Conservation (phyloP, 345 rosid genomes). For the Brassica incana region DNA sequence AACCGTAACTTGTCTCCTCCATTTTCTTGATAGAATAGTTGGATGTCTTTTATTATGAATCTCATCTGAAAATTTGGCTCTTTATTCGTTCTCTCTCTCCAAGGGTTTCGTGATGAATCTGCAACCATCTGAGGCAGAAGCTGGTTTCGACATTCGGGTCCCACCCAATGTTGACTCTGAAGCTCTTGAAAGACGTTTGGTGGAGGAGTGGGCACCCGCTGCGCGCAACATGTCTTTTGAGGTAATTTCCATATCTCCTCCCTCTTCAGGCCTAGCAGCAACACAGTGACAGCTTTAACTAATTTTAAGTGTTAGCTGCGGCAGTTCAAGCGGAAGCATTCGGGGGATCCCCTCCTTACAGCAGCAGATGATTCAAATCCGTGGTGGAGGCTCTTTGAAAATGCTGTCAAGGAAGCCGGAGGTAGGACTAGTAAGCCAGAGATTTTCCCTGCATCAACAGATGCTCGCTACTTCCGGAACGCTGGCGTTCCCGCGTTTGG, state of each 20-base stretch:
- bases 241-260: neutral
- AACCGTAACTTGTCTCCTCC: neutral
- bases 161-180: neutral
- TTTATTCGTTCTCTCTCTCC: neutral
- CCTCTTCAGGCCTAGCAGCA: neutral
- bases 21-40: too few relatives aligned
- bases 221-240: neutral
- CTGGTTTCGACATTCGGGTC: neutral
- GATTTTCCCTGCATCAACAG: slow-evolving; percentile 91
- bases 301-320: too few relatives aligned
- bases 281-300: too few relatives aligned
- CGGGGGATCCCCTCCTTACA: slow-evolving; percentile 48
- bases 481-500: slow-evolving; percentile 81
- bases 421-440: slow-evolving; percentile 74
- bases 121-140: neutral
- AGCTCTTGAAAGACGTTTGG: neutral
- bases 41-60: too few relatives aligned
- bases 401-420: slow-evolving; percentile 67
- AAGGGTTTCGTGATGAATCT: neutral
- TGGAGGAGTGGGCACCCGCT: neutral
- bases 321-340: too few relatives aligned
- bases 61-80: neutral
- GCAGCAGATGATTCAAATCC: slow-evolving; percentile 70
- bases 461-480: slow-evolving; percentile 70
- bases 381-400: slow-evolving; percentile 84